These are phyloP conservation scores for Pleurotus platypus DNA, from an alignment of 768 basidiomycete species.

Conservation along the genomic window DNA sequence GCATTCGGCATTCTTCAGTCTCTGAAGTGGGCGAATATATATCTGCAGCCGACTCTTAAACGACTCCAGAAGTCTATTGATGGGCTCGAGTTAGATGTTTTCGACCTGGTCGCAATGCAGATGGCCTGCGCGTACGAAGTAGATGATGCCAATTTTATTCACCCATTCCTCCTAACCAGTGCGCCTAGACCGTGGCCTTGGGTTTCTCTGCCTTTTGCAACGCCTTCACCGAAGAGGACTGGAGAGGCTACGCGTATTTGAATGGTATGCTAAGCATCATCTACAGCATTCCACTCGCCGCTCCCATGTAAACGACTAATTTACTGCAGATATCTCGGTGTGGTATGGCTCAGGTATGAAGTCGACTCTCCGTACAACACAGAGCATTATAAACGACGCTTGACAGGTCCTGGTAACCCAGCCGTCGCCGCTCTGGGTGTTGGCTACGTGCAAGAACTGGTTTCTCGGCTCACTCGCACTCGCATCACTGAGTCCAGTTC, in stretches of 20 bases:
- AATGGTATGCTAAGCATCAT: constrained; percentile 17
- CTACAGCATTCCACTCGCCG: no score
- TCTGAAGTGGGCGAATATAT: constrained; percentile 54
- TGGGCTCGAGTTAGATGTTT: constrained; percentile 48
- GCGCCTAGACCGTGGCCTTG: constrained; percentile 63
- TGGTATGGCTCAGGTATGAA: neutral
- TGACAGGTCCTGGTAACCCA: constrained; percentile 67
- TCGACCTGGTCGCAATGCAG: constrained; percentile 59
- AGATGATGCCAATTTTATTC: neutral
- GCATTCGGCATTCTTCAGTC: constrained; percentile 39
- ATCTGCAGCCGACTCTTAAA: constrained; percentile 52
- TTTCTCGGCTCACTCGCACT: constrained; percentile 65
- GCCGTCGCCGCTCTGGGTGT: constrained; percentile 57
- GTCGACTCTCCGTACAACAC: no score
- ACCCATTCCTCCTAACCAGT: neutral
- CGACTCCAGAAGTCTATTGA: constrained; percentile 46
- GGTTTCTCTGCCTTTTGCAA: constrained; percentile 77
- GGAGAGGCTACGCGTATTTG: constrained; percentile 73
- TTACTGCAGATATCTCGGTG: neutral
- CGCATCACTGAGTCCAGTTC: constrained; percentile 51
- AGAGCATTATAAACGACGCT: constrained; percentile 6
- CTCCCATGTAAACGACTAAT: neutral
- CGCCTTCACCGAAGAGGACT: constrained; percentile 77
- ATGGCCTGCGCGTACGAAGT: constrained; percentile 76
- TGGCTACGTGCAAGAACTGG: constrained; percentile 67